Evolutionary conservation across 2,329 filamentous ascomycete genomes (phyloP), one percentile per base, ranked within the genome.

Genomic region (Geoglossum cookeanum): DNA sequence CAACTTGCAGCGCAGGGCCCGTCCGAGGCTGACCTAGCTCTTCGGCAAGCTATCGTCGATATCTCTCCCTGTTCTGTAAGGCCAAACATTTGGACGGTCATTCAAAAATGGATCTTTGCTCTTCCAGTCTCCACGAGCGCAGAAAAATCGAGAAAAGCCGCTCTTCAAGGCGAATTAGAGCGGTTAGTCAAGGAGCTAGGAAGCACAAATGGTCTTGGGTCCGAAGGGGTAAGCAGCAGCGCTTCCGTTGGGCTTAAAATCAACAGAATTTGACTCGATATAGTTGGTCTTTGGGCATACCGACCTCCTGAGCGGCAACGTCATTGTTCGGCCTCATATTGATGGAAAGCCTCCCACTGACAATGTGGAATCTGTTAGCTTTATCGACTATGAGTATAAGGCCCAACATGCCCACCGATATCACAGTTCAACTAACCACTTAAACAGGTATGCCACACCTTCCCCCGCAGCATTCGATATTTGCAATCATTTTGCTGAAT

Each of bases 401-500:
- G n/a, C 27, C 17, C 17, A 27, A 8, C 15, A 17, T 22, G 49
- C 49, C n/a, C 15, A 4, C 30, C 5, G 33, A 8, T 53, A 30
- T 33, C 33, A 22, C 33, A 37, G 15, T 3, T 13, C 29, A 7
- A 53, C 9, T 53, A n/a, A 45, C 55, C 54, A 52, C 27, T 9
- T 29, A 7, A 17, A 27, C 57, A 58, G 56, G 70, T 98, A 98
- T 70, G 89, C 90, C 13, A 92, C 88, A 3, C 90, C 92, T 1
- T 91, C 90, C 0, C 91, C 91, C 1, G 89, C 90, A 3, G 90
- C 91, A 1, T 98, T 98, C 70, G 92, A 98, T 68, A 83, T 98
- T 63, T 85, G 91, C 55, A 98, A 98, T 72, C 92, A 98, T 74
- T 95, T 98, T 68, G 89, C 92, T 53, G 92, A 98, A 72, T 98